Conservation (phyloP, 2,329 filamentous ascomycete genomes). For the Colletotrichum agaves region DNA sequence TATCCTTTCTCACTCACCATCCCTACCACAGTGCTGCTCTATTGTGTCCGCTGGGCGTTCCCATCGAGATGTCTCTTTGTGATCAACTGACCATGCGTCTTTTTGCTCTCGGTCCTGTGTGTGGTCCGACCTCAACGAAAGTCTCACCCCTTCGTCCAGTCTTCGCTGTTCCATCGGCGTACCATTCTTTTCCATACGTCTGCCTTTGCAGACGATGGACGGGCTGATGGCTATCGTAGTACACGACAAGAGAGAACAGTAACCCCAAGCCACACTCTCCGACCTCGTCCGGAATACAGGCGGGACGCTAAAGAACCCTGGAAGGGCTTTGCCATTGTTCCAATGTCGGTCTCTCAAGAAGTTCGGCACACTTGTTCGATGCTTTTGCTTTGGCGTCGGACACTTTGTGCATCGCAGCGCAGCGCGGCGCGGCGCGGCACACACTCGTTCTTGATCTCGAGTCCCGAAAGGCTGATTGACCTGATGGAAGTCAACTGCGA, state of each 20-base stretch:
- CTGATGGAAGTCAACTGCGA: slow-evolving; percentile 5
- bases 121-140: slow-evolving; percentile 26
- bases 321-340: slow-evolving; percentile 9
- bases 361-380: slow-evolving; percentile 30
- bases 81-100: slow-evolving; percentile 33
- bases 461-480: not conserved
- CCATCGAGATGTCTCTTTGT: slow-evolving; percentile 32
- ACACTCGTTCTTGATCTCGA: slow-evolving; percentile 7
- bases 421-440: not conserved
- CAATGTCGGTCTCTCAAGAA: not conserved
- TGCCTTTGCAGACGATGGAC: not conserved
- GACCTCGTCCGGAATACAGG: slow-evolving; percentile 25
- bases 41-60: not conserved
- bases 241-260: not conserved
- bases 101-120: slow-evolving; percentile 23
- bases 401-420: not conserved
- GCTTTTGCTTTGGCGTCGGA: slow-evolving; percentile 17
- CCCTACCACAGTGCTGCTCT: not conserved
- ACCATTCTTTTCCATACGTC: slow-evolving; percentile 5
- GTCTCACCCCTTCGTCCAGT: slow-evolving; percentile 26
- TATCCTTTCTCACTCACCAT: not conserved
- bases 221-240: not conserved
- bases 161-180: slow-evolving; percentile 19
- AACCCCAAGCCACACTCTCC: slow-evolving; percentile 16
- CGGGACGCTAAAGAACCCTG: slow-evolving; percentile 22